Conservation (phyloP, 2,329 filamentous ascomycete species). For the Cercospora zeae-maydis region DNA sequence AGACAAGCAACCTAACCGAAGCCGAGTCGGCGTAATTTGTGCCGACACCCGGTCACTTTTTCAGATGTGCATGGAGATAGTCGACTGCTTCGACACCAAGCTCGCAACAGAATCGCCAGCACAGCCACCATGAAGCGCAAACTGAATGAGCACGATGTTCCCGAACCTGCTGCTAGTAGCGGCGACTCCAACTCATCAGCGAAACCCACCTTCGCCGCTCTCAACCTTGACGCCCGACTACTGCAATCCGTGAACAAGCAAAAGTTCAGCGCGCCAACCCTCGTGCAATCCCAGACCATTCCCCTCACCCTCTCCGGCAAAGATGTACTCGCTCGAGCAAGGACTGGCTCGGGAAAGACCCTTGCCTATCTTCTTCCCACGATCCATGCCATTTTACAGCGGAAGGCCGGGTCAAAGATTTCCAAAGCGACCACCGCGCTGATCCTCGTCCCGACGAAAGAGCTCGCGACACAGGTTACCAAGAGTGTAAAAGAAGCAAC, state of each 20-base stretch:
- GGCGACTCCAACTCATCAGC: slow-evolving; percentile 7
- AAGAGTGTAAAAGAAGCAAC: slow-evolving; percentile 74
- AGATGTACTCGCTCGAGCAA: slow-evolving; percentile 86
- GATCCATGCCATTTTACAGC: slow-evolving; percentile 76
- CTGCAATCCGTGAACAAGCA: slow-evolving; percentile 81
- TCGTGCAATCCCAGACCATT: slow-evolving; percentile 82
- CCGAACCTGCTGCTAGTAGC: slow-evolving; percentile 32
- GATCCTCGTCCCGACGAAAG: slow-evolving; percentile 88
- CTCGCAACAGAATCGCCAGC: background rate
- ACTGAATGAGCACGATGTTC: slow-evolving; percentile 48
- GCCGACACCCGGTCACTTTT: background rate
- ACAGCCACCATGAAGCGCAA: slow-evolving; percentile 46
- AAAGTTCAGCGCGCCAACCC: slow-evolving; percentile 81
- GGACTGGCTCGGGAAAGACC: slow-evolving; percentile 95
- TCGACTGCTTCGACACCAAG: background rate
- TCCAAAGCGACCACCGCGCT: slow-evolving; percentile 63
- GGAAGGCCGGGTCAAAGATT: slow-evolving; percentile 60
- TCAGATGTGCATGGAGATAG: background rate
- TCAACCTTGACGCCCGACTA: slow-evolving; percentile 79
- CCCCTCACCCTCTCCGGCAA: slow-evolving; percentile 82
- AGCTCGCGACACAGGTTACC: slow-evolving; percentile 87
- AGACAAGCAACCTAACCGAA: no score
- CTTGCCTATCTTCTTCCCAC: slow-evolving; percentile 91
- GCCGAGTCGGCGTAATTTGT: background rate
- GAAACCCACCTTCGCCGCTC: slow-evolving; percentile 62